A percentile compares a stretch with the other conserved stretches of the same genome.
These are phyloP conservation scores for Akanthomyces uredinophilus DNA, from an alignment of 2,329 filamentous ascomycete genomes.

Conservation along the genomic window DNA sequence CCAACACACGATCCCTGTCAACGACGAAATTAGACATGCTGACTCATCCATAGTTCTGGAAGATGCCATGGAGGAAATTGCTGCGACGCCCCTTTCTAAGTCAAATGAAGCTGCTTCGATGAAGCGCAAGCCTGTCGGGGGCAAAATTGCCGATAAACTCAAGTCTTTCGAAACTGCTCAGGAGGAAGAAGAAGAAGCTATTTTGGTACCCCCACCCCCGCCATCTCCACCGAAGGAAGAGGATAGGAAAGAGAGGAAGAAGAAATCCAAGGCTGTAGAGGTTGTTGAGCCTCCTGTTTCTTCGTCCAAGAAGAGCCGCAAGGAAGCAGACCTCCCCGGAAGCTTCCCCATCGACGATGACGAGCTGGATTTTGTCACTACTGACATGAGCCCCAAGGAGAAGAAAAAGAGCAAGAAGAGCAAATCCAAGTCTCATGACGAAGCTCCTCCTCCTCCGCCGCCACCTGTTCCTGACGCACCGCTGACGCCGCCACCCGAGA, in stretches of 20 bases:
- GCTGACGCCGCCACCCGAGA: conserved; percentile 49
- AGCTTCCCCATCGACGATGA: conserved; percentile 53
- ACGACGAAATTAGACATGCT: conserved; percentile 42
- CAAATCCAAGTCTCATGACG: conserved; percentile 33
- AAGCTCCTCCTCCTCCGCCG: conserved; percentile 21
- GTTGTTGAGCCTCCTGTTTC: conserved; percentile 22
- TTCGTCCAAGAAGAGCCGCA: conserved; percentile 29
- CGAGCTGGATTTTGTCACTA: conserved; percentile 28
- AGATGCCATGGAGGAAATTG: conserved; percentile 37
- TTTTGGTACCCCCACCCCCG: conserved; percentile 34
- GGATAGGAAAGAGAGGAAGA: conserved; percentile 38
- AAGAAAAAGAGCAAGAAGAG: conserved; percentile 41
- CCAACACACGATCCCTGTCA: conserved; percentile 15
- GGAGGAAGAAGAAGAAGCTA: conserved; percentile 34
- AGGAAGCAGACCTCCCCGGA: conserved; percentile 43
- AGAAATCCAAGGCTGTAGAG: conserved; percentile 30
- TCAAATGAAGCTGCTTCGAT: conserved; percentile 31
- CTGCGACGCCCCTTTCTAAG: conserved; percentile 36
- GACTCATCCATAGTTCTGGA: conserved; percentile 45
- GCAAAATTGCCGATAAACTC: conserved; percentile 52
- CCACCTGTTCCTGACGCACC: conserved; percentile 43
- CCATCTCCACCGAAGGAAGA: conserved; percentile 24
- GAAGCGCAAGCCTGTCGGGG: conserved; percentile 46
- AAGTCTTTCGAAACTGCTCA: conserved; percentile 49
- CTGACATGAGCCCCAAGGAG: conserved; percentile 22